These are phyloP conservation scores for Juncus effusus DNA, from an alignment of 176 grass and related monocot genomes.

Conservation along the genomic window DNA sequence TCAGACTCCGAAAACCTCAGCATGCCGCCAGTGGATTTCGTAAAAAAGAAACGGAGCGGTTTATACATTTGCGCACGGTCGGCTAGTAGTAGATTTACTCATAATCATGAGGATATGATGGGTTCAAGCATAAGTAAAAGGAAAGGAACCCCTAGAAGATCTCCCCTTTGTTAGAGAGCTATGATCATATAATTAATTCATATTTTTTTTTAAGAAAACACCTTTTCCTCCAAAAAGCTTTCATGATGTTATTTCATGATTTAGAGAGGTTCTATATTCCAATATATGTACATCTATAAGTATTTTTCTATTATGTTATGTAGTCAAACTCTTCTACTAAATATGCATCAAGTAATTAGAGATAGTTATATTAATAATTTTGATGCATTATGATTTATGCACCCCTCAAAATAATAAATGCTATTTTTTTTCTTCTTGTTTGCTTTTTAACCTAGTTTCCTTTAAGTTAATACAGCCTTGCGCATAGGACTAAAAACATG, in stretches of 20 bases:
- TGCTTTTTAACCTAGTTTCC: too few species aligned
- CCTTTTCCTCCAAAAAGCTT: constrained; percentile 53
- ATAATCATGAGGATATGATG: constrained; percentile 69
- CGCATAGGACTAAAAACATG: too few species aligned
- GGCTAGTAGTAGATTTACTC: constrained; percentile 54
- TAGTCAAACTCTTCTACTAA: constrained; percentile 35
- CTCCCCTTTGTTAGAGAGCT: constrained; percentile 77
- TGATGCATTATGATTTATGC: too few species aligned
- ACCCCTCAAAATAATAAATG: too few species aligned
- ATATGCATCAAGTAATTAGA: constrained; percentile 30
- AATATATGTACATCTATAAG: constrained; percentile 46
- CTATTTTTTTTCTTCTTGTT: too few species aligned
- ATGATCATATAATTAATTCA: constrained; percentile 24
- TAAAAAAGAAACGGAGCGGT: constrained; percentile 54
- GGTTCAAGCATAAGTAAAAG: constrained; percentile 85
- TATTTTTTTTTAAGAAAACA: constrained; percentile 39
- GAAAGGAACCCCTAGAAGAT: constrained; percentile 86
- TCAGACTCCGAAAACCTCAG: constrained; percentile 91
- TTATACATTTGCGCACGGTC: constrained; percentile 68
- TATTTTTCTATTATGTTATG: constrained; percentile 36
- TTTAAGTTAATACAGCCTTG: too few species aligned
- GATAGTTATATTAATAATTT: background rate
- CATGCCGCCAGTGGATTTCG: constrained; percentile 49
- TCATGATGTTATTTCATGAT: constrained; percentile 37
- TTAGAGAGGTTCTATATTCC: constrained; percentile 19